phyloP scores from a whole-genome alignment of 148 eudicot species.

The Simmondsia chinensis region DNA sequence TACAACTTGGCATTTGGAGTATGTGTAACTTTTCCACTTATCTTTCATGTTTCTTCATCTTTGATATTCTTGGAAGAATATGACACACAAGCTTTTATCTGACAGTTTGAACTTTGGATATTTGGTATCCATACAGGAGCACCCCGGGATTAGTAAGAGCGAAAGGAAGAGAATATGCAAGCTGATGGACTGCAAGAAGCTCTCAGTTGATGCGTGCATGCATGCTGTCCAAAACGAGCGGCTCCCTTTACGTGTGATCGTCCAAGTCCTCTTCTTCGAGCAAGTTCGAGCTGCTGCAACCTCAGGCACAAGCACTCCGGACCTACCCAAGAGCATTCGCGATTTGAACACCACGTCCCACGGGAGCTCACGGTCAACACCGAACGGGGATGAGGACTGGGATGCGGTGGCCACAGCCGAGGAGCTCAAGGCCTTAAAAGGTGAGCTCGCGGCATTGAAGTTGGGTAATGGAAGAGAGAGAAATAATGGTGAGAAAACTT shows the following conservation, averaged over 20 bases:
- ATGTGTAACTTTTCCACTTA: too few relatives aligned
- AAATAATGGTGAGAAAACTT: conserved; percentile 25
- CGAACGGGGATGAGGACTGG: conserved; percentile 78
- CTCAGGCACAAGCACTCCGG: conserved; percentile 91
- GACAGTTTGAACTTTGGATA: too few relatives aligned
- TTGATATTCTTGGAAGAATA: too few relatives aligned
- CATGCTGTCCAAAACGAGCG: conserved; percentile 96
- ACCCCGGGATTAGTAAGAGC: conserved; percentile 79
- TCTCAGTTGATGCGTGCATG: conserved; percentile 83
- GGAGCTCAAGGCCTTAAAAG: conserved; percentile 66
- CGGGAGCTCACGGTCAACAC: conserved; percentile 59
- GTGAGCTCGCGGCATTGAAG: conserved; percentile 69
- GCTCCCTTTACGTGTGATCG: conserved; percentile 77
- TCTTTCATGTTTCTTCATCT: too few relatives aligned
- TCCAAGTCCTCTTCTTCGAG: conserved; percentile 91
- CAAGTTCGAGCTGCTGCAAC: conserved; percentile 76
- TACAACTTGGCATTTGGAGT: too few relatives aligned
- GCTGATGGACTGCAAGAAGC: conserved; percentile 94
- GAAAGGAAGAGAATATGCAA: conserved; percentile 79
- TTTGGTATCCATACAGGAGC: conserved; percentile 44
- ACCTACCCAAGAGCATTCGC: conserved; percentile 55
- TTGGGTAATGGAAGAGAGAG: conserved; percentile 30
- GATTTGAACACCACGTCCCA: conserved; percentile 49
- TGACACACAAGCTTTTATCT: too few relatives aligned
- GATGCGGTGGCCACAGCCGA: conserved; percentile 78